Evolutionary conservation across 2,329 filamentous ascomycete species (phyloP).

Genomic region (Corinectria fuckeliana): DNA sequence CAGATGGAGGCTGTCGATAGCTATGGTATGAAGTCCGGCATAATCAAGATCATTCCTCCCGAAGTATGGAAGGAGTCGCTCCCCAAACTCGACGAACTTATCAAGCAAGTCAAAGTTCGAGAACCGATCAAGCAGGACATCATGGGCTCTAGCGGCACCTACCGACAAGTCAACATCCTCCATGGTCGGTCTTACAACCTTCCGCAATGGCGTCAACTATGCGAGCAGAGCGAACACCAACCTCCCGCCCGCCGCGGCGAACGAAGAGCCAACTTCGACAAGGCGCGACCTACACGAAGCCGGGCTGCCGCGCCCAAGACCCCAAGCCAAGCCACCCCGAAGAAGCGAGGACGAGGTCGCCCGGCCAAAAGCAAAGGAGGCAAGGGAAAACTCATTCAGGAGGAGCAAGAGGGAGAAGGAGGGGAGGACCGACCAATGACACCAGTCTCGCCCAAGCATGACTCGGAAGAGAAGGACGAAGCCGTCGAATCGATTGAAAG

Average conservation of each 20-base stretch:
- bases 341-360: conserved; percentile 50
- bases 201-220: conserved; percentile 92
- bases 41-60: conserved; percentile 94
- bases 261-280: conserved; percentile 68
- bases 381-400: conserved; percentile 48
- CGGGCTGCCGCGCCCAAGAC: conserved; percentile 45
- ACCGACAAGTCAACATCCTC: conserved; percentile 95
- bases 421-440: conserved; percentile 64
- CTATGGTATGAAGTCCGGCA: conserved; percentile 97
- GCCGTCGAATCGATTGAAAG: conserved; percentile 58
- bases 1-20: conserved; percentile 83
- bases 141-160: conserved; percentile 92
- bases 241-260: conserved; percentile 90
- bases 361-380: conserved; percentile 45
- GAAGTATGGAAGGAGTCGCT: conserved; percentile 89
- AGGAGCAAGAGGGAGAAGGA: conserved; percentile 45
- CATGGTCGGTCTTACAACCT: conserved; percentile 96
- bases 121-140: conserved; percentile 99
- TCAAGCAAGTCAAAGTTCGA: conserved; percentile 92
- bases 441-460: conserved; percentile 60
- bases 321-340: conserved; percentile 43
- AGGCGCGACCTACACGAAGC: conserved; percentile 52
- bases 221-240: conserved; percentile 94
- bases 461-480: conserved; percentile 41
- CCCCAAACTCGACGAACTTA: conserved; percentile 78